Evolutionary conservation across 495 filamentous ascomycete species (phyloP), one percentile per base, ranked within the genome.

Genomic region (Massariosphaeria phaeospora): DNA sequence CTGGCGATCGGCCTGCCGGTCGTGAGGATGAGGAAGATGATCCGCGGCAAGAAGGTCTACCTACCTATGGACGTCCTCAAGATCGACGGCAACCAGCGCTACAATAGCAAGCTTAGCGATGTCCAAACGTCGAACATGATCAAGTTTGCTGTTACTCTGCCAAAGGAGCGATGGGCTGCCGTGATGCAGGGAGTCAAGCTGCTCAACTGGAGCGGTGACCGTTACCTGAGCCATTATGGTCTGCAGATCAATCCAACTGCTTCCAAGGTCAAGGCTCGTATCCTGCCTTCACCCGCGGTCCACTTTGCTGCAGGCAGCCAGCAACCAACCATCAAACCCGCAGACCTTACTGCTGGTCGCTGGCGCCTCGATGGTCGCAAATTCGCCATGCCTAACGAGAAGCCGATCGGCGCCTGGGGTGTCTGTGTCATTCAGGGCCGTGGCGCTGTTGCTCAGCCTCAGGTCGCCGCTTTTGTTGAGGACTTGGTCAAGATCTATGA

Each of bases 341-440:
- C 69, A 72, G 0, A 74, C 38, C 44, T 53, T n/a, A 30, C 31
- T 13, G 66, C 66, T 29, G 93, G 91, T 20, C 83, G 86, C 10
- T 98, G 93, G 93, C 86, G 93, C 67, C 76, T 96, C 18, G 81
- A 85, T 13, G 83, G 82, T 26, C 84, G 83, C 65, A 86, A 84
- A 52, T 96, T 96, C 63, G 63, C 84, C 2, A 59, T 66, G 34
- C 64, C 78, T 88, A 94, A 67, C 24, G 6, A 35, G 23, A 27
- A 64, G 7, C 72, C 76, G 0, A 75, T 97, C 10, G 73, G 74
- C 35, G 73, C 74, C 9, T 98, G 91, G 90, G 84, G 79, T 24
- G 70, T 96, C 26, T 76, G 79, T 41, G 75, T 76, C 25, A 77
- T 84, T 21, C 55, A 64, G 8, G 72, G 69, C 7, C 70, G 73